These are phyloP conservation scores for Boletus insuetus DNA, from an alignment of 768 basidiomycete genomes.

Conservation along the genomic window DNA sequence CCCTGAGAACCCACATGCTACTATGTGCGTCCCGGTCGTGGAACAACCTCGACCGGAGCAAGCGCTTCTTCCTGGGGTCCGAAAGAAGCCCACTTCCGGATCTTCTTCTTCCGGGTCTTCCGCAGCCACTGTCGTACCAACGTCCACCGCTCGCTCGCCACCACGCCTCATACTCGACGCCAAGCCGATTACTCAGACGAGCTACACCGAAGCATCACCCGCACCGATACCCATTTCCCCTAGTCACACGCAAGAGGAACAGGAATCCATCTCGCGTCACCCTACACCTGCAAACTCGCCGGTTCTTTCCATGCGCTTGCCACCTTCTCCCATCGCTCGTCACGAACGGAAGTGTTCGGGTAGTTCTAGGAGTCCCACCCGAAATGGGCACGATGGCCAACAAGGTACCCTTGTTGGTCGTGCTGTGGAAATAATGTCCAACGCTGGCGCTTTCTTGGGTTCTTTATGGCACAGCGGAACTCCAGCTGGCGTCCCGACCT, in stretches of 20 bases:
- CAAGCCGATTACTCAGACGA: conserved; percentile 27
- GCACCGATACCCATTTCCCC: conserved; percentile 24
- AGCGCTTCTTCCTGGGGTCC: conserved; percentile 8
- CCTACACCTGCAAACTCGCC: conserved; percentile 69
- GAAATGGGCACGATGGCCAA: conserved; percentile 28
- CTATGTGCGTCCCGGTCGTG: not conserved
- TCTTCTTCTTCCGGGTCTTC: conserved; percentile 32
- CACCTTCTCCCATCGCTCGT: conserved; percentile 10
- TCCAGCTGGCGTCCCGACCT: conserved; percentile 18
- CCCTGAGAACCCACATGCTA: conserved; percentile 22
- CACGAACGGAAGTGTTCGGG: conserved; percentile 20
- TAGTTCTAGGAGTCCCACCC: conserved; percentile 24
- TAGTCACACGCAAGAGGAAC: conserved; percentile 30
- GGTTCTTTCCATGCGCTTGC: conserved; percentile 32
- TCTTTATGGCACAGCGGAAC: conserved; percentile 46
- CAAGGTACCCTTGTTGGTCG: conserved; percentile 50
- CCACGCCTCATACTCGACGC: conserved; percentile 30
- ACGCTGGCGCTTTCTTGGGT: conserved; percentile 75
- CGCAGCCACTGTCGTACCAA: conserved; percentile 10
- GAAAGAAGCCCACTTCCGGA: conserved; percentile 13
- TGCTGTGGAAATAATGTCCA: conserved; percentile 77
- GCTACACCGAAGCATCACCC: conserved; percentile 19
- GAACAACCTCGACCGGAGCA: conserved; percentile 10
- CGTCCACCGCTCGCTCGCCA: conserved; percentile 16
- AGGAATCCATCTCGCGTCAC: conserved; percentile 38